Evolutionary conservation across 345 rosid genomes (phyloP).

Genomic region (Zanthoxylum bungeanum): DNA sequence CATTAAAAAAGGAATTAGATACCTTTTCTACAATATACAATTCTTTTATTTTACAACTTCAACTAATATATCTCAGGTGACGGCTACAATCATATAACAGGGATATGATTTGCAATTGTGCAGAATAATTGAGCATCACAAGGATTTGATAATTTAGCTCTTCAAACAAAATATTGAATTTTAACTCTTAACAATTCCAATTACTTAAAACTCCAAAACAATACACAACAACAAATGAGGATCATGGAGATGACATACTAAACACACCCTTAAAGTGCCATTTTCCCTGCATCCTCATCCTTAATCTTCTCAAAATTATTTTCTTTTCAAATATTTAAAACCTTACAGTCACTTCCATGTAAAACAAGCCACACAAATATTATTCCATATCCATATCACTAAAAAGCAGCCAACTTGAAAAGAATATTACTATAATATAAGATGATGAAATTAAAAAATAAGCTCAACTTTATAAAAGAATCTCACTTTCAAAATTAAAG

Average conservation of each 20-base stretch:
- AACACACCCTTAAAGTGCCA: not conserved
- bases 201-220: no score
- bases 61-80: no score
- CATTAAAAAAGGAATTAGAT: no score
- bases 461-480: not conserved
- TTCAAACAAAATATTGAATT: not conserved
- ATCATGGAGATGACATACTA: not conserved
- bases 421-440: not conserved
- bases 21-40: no score
- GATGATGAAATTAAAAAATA: not conserved
- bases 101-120: not conserved
- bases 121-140: not conserved
- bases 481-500: constrained; percentile 1
- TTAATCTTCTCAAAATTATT: not conserved
- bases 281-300: not conserved
- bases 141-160: not conserved
- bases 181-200: not conserved
- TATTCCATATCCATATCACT: not conserved
- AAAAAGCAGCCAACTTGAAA: not conserved
- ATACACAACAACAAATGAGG: not conserved
- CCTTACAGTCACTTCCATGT: not conserved
- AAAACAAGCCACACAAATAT: not conserved
- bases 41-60: no score
- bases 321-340: not conserved
- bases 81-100: not conserved